These are phyloP conservation scores for Effrenium voratum DNA, from an alignment of 73 alveolate species.

Conservation along the genomic window DNA sequence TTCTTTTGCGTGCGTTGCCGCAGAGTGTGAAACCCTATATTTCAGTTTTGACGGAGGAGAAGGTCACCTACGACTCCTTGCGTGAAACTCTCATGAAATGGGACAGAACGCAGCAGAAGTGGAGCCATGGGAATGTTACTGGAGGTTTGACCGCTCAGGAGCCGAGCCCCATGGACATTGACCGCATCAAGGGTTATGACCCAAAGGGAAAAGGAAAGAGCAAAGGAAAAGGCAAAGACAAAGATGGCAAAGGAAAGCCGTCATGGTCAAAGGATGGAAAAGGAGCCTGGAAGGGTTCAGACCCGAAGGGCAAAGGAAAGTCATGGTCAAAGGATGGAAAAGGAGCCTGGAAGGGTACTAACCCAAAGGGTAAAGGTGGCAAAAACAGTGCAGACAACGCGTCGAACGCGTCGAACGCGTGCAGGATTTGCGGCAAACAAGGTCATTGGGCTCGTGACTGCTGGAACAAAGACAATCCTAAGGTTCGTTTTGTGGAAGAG, in stretches of 20 bases:
- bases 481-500: background rate
- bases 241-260: background rate
- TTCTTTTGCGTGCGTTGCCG: background rate
- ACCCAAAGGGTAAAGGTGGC: background rate
- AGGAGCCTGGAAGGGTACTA: background rate
- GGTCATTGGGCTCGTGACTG: background rate
- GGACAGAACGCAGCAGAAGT: background rate
- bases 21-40: background rate
- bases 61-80: background rate
- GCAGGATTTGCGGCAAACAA: background rate
- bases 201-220: background rate
- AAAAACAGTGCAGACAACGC: background rate
- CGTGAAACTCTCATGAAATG: background rate
- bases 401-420: no score
- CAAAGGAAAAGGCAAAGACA: background rate
- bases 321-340: background rate
- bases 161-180: background rate
- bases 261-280: background rate
- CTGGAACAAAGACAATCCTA: background rate
- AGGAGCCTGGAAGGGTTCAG: no score
- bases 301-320: no score
- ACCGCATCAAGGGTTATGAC: background rate
- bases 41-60: background rate
- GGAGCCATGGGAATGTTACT: background rate
- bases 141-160: background rate